Conservation (phyloP, 192 early-diverging fungal genomes). For the Coemansia sp. region DNA sequence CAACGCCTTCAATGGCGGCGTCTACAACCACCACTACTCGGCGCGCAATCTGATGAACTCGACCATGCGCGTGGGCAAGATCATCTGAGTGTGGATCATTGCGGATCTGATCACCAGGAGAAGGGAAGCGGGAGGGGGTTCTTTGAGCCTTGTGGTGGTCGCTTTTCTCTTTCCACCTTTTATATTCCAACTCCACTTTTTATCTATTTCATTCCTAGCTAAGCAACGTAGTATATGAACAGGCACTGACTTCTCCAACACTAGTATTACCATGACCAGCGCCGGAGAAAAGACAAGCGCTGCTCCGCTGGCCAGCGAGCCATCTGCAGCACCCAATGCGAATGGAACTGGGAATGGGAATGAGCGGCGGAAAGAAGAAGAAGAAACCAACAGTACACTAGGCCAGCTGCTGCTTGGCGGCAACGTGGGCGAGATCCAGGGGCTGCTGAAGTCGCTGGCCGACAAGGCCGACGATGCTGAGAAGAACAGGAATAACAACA, state of each 20-base stretch:
- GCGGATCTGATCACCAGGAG: neutral
- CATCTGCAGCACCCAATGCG: neutral
- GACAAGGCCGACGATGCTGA: constrained; percentile 23
- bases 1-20: constrained; percentile 80
- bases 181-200: neutral
- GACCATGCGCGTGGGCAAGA: constrained; percentile 66
- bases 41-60: constrained; percentile 78
- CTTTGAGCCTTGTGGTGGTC: neutral
- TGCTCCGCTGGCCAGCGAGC: neutral
- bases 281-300: neutral
- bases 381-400: neutral
- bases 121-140: neutral
- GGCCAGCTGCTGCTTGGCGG: constrained; percentile 15
- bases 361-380: too few species aligned
- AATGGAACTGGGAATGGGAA: too few species aligned
- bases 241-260: neutral
- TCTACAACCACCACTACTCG: constrained; percentile 87
- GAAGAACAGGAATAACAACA: neutral
- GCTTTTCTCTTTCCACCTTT: neutral
- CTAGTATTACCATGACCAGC: too few species aligned
- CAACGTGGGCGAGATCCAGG: constrained; percentile 12
- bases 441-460: constrained; percentile 24
- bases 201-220: neutral
- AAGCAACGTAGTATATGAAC: neutral
- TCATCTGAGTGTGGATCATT: constrained; percentile 17